Conservation (phyloP, 768 basidiomycete genomes). For the Sarcomyxa edulis region DNA sequence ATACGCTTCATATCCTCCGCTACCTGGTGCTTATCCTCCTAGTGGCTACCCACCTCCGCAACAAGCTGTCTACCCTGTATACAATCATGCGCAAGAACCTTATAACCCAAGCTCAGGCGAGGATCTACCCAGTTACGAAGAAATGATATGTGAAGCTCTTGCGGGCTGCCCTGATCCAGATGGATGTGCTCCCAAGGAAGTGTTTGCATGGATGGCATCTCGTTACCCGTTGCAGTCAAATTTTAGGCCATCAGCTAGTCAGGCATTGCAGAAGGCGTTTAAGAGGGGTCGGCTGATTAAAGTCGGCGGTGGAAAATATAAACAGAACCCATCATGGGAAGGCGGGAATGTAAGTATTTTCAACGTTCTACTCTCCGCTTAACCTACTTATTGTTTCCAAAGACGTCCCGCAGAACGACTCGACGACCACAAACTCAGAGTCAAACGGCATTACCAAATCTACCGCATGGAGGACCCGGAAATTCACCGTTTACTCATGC, state of each 20-base stretch:
- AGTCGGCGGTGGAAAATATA: conserved; percentile 65
- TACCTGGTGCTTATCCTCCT: conserved; percentile 15
- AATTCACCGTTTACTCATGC: conserved; percentile 57
- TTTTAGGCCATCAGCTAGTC: conserved; percentile 85
- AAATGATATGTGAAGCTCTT: conserved; percentile 85
- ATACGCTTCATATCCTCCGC: conserved; percentile 36
- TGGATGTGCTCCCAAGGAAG: conserved; percentile 75
- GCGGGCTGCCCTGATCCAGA: conserved; percentile 62
- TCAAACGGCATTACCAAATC: conserved; percentile 13
- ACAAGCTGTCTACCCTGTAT: conserved; percentile 14
- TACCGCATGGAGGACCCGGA: conserved; percentile 14
- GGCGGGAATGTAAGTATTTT: conserved; percentile 63
- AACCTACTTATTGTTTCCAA: conserved; percentile 1
- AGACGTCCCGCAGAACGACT: conserved; percentile 77
- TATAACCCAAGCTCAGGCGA: conserved; percentile 22
- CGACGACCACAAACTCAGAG: conserved; percentile 68
- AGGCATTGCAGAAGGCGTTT: conserved; percentile 83
- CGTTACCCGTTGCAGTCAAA: conserved; percentile 84
- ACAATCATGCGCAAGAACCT: conserved; percentile 16
- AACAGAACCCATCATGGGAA: conserved; percentile 73
- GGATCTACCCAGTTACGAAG: conserved; percentile 82
- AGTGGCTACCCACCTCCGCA: conserved; percentile 27
- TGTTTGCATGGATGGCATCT: conserved; percentile 81
- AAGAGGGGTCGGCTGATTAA: conserved; percentile 81
- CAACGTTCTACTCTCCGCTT: conserved; percentile 3